Evolutionary conservation across 176 grass and related monocot species (phyloP).

Genomic region (Rhynchospora breviuscula): DNA sequence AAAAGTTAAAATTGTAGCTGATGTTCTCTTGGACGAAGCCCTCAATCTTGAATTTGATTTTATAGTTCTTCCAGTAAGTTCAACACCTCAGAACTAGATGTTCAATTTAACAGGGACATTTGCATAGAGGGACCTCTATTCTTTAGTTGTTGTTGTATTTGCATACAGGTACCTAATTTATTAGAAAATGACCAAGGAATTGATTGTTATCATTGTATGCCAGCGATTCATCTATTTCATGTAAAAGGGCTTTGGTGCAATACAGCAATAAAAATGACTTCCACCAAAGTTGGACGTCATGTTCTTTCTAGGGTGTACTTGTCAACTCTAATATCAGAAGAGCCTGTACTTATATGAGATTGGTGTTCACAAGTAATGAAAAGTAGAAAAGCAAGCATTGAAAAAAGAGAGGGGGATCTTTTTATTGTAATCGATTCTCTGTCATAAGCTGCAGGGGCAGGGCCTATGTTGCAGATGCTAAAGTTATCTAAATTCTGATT

Average conservation of each 20-base stretch:
- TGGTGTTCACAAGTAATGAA: background rate
- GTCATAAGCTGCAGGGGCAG: background rate
- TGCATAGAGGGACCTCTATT: background rate
- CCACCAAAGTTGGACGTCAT: background rate
- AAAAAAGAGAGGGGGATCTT: background rate
- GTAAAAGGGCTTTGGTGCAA: background rate
- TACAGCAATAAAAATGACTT: background rate
- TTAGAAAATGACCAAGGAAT: background rate
- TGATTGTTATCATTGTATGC: background rate
- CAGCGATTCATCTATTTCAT: background rate
- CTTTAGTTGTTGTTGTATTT: too few relatives aligned
- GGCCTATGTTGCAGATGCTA: background rate
- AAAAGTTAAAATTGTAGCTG: conserved; percentile 86
- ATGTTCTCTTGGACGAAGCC: conserved; percentile 68
- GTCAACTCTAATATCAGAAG: background rate
- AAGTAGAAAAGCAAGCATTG: background rate
- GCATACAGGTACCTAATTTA: too few relatives aligned
- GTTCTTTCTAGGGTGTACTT: background rate
- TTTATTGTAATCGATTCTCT: background rate
- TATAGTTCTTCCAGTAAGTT: conserved; percentile 77
- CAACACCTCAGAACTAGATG: background rate
- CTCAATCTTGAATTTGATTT: conserved; percentile 71
- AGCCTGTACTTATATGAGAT: too few relatives aligned
- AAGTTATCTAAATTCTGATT: background rate
- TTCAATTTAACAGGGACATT: background rate